Evolutionary conservation across 1,284 basidiomycete genomes (phyloP).

Genomic region (Ganoderma multipileum): DNA sequence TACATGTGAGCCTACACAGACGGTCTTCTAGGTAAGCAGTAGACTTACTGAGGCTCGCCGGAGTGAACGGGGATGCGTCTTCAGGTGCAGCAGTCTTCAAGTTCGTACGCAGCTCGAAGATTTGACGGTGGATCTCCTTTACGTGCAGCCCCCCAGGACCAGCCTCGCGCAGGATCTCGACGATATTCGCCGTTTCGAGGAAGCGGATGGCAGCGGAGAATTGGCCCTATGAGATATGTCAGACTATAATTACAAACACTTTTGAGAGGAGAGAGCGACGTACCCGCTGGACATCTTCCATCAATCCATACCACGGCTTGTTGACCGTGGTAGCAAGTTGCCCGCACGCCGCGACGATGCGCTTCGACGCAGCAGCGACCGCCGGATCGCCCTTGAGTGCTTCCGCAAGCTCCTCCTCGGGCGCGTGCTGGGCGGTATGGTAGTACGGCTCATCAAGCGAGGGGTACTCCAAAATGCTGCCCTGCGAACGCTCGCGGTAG

Average conservation of each 20-base stretch:
- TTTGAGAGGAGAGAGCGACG: not conserved
- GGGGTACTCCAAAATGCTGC: constrained; percentile 57
- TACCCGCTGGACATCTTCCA: constrained; percentile 24
- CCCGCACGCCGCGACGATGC: constrained; percentile 66
- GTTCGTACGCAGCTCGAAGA: constrained; percentile 19
- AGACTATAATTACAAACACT: not conserved
- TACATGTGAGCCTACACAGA: no score
- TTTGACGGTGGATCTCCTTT: constrained; percentile 27
- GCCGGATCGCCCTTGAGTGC: constrained; percentile 57
- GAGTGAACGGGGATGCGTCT: constrained; percentile 14
- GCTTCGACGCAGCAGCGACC: constrained; percentile 59
- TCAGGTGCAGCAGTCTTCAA: constrained; percentile 24
- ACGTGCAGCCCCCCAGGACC: constrained; percentile 40
- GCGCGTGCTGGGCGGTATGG: constrained; percentile 40
- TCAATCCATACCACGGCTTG: constrained; percentile 25
- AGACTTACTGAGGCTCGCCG: constrained; percentile 11
- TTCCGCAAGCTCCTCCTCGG: constrained; percentile 45
- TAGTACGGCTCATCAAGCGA: constrained; percentile 59
- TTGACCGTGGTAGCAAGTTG: constrained; percentile 67
- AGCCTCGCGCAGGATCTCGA: constrained; percentile 45
- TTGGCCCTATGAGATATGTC: not conserved
- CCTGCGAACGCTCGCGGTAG: constrained; percentile 44
- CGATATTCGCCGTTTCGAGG: constrained; percentile 18
- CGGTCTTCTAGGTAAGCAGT: not conserved
- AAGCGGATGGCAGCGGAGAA: constrained; percentile 17